Evolutionary conservation across 2,329 filamentous ascomycete species (phyloP), one percentile per base, ranked within the genome.

Genomic region (Colletotrichum lindemuthianum): DNA sequence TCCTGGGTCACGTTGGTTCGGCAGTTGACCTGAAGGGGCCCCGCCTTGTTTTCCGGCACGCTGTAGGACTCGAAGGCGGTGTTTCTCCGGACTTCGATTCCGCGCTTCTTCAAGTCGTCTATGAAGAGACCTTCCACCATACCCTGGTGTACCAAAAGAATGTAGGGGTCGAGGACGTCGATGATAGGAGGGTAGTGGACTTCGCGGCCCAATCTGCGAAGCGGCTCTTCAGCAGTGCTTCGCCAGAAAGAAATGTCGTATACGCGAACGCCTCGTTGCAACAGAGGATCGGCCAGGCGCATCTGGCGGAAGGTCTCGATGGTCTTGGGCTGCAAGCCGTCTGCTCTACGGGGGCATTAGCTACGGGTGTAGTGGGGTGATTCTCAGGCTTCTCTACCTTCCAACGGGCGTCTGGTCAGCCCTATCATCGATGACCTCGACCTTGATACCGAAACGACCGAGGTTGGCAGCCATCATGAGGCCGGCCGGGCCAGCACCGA

Each of bases 191-290:
- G 90, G 72, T 92, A 93, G 74, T 92, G 90, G 13, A 88, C 78
- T 73, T 92, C 86, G 58, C 90, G 85, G 9, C 85, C 85, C 16
- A 88, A 84, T 60, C 90, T 85, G 63, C 83, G 83, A 58, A 92
- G 78, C 3, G 84, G 76, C 66, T 83, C 77, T 13, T 81, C 77
- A 37, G 77, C 72, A 2, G 81, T 85, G 60, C 81, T 80, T 73
- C 87, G 83, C 89, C 90, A 93, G 73, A 92, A 92, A 47, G 87
- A 84, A 65, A 93, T 92, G 71, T 93, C 90, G 75, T 90, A 91
- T 48, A 93, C 86, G 49, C 86, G 86, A 53, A 90, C 90, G 36
- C 88, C 90, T 70, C 88, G 85, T 67, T 86, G 85, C 45, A 93
- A 76, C 36, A 93, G 76, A 2, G 85, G 80, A 67, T 92, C 89